A percentile compares a stretch with the other conserved stretches of the same genome.
Conservation (phyloP, 306 rosid species). For the Vigna nakashimae region DNA sequence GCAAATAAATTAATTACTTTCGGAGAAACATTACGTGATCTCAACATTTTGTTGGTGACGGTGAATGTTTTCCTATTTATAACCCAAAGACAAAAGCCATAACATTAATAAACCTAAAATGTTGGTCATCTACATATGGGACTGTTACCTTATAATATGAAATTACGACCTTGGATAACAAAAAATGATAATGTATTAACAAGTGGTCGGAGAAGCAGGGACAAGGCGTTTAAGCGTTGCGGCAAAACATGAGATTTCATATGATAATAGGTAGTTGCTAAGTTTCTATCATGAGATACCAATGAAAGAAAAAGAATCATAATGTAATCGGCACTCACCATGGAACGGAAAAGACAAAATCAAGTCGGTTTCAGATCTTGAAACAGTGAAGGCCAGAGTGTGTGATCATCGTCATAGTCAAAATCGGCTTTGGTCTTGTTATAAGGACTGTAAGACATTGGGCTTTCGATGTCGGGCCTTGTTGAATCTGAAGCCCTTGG, state of each 20-base stretch:
- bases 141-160: background rate
- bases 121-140: background rate
- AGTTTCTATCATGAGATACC: conserved; percentile 1
- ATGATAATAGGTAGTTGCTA: conserved; percentile 4
- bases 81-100: background rate
- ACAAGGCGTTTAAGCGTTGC: background rate
- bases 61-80: background rate
- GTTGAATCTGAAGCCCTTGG: conserved; percentile 42
- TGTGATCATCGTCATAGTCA: conserved; percentile 62
- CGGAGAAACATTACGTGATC: background rate
- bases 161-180: background rate
- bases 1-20: background rate
- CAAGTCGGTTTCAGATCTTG: conserved; percentile 90
- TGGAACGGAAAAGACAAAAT: conserved; percentile 13
- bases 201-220: conserved; percentile 24
- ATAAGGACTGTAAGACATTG: conserved; percentile 50
- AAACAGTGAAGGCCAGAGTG: conserved; percentile 83
- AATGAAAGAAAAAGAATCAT: background rate
- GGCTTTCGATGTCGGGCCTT: conserved; percentile 52
- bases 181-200: conserved; percentile 35
- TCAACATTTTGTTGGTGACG: background rate
- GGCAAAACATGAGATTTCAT: conserved; percentile 33
- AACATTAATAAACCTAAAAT: background rate
- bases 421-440: conserved; percentile 53
- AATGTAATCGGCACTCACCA: conserved; percentile 37